Evolutionary conservation across 164 flowering plant genomes (phyloP).

Genomic region (Tetrastigma voinierianum): DNA sequence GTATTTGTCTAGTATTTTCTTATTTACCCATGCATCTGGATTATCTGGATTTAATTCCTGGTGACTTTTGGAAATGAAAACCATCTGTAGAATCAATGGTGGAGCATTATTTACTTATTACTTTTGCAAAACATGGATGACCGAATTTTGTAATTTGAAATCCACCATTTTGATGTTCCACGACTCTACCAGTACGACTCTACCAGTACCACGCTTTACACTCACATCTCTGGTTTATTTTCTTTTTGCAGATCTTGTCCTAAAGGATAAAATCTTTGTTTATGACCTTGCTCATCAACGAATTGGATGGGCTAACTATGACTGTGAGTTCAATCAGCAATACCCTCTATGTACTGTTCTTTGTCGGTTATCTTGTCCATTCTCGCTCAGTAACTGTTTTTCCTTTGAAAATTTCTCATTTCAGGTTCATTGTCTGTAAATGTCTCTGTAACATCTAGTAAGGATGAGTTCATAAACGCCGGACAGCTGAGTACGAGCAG

Average conservation of each 20-base stretch:
- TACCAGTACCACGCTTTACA: background rate
- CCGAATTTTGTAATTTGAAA: background rate
- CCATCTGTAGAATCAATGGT: background rate
- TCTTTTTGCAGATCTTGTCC: constrained; percentile 53
- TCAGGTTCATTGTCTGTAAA: constrained; percentile 60
- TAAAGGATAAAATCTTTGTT: constrained; percentile 68
- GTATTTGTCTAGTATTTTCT: background rate
- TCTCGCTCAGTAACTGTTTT: background rate
- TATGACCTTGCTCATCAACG: constrained; percentile 57
- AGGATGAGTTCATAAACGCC: constrained; percentile 43
- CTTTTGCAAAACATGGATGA: background rate
- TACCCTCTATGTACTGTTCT: background rate
- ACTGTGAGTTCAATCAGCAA: constrained; percentile 42
- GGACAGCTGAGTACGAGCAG: constrained; percentile 52
- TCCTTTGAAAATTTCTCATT: background rate
- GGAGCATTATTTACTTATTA: background rate
- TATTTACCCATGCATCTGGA: background rate
- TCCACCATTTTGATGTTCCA: background rate
- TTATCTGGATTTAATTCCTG: background rate
- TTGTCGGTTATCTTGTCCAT: background rate
- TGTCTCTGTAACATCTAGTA: constrained; percentile 48
- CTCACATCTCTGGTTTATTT: constrained; percentile 3
- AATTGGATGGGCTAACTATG: constrained; percentile 69
- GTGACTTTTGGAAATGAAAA: background rate
- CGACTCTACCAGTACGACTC: no score